These are phyloP conservation scores for Debaryomyces singareniensis DNA, from an alignment of 1,139 yeast genomes.

Conservation along the genomic window DNA sequence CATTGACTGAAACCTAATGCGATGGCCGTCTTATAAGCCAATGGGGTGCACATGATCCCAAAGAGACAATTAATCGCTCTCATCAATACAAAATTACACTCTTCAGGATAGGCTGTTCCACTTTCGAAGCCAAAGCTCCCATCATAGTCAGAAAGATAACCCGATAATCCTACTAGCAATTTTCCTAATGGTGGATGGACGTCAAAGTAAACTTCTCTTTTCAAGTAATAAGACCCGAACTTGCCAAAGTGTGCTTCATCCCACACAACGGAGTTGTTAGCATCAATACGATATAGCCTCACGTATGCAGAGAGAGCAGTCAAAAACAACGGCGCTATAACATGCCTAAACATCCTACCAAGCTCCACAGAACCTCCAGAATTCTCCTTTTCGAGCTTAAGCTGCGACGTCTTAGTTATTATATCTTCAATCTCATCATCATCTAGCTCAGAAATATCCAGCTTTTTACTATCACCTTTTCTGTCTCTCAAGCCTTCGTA, in stretches of 20 bases:
- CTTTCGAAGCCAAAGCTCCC: conserved; percentile 64
- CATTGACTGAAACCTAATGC: conserved; percentile 38
- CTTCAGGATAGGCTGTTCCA: conserved; percentile 50
- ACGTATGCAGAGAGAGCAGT: conserved; percentile 61
- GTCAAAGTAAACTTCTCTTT: conserved; percentile 65
- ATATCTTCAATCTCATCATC: conserved; percentile 20
- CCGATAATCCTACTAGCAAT: conserved; percentile 61
- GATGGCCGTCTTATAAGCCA: conserved; percentile 56
- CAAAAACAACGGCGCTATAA: conserved; percentile 27
- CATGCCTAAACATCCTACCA: conserved; percentile 11
- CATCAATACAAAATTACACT: conserved; percentile 52
- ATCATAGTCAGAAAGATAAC: conserved; percentile 61
- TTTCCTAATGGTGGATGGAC: conserved; percentile 80
- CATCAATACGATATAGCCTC: conserved; percentile 62
- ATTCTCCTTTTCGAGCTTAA: conserved; percentile 10
- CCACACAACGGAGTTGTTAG: conserved; percentile 73
- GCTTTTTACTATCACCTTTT: no score
- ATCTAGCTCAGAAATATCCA: no score
- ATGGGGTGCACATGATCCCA: conserved; percentile 57
- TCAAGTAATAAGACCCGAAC: conserved; percentile 57
- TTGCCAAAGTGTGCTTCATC: conserved; percentile 90
- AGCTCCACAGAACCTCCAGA: not conserved
- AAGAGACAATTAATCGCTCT: conserved; percentile 61
- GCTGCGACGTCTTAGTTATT: conserved; percentile 19
- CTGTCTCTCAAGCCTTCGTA: no score